Conservation (phyloP, 1,284 basidiomycete genomes). For the Fomitiporia mediterranea region DNA sequence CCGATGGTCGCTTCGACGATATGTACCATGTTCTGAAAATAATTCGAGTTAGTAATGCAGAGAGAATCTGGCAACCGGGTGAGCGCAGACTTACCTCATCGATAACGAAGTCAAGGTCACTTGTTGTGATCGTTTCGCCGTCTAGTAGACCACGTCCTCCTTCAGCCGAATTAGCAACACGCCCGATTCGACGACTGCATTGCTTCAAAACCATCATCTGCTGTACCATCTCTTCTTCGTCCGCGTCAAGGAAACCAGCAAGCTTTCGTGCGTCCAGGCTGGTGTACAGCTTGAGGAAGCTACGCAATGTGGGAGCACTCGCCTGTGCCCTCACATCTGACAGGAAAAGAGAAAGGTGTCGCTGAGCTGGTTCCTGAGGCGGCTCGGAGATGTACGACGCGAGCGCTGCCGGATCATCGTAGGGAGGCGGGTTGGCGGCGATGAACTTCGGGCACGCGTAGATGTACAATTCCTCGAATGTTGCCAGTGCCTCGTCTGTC, state of each 20-base stretch:
- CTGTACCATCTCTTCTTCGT: conserved; percentile 93
- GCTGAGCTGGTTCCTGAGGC: conserved; percentile 71
- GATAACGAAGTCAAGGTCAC: conserved; percentile 94
- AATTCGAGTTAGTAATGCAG: background rate
- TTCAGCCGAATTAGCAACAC: conserved; percentile 41
- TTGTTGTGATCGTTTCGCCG: conserved; percentile 84
- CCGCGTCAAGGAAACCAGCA: conserved; percentile 82
- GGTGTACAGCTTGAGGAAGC: conserved; percentile 94
- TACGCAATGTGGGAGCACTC: conserved; percentile 81
- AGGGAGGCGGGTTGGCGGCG: conserved; percentile 88
- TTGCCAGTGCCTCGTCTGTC: conserved; percentile 71
- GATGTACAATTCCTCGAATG: conserved; percentile 92
- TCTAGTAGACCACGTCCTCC: conserved; percentile 64
- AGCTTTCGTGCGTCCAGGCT: conserved; percentile 90
- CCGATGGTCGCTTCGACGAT: conserved; percentile 93
- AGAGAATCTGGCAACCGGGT: no score
- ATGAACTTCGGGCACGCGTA: conserved; percentile 98
- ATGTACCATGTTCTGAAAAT: conserved; percentile 83
- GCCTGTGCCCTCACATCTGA: conserved; percentile 73
- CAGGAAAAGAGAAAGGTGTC: conserved; percentile 83
- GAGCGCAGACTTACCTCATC: conserved; percentile 61
- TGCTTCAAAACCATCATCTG: conserved; percentile 98
- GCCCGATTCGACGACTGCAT: conserved; percentile 69
- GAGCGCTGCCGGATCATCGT: conserved; percentile 76
- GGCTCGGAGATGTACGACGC: conserved; percentile 45